Conservation (phyloP, 192 early-diverging fungal species). For the Linnemannia exigua region DNA sequence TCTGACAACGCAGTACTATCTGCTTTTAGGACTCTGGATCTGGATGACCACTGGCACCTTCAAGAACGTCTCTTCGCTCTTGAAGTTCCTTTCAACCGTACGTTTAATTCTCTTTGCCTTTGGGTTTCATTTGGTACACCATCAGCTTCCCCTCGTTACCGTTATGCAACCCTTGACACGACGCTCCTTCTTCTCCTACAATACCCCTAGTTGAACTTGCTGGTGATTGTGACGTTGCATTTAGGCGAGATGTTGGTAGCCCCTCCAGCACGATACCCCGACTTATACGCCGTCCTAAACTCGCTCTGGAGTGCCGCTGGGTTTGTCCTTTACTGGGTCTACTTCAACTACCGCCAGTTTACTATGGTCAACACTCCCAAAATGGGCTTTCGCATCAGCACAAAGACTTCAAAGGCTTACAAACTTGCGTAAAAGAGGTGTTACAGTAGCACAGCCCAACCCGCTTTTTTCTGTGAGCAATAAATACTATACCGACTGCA, state of each 20-base stretch:
- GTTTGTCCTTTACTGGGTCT: constrained; percentile 76
- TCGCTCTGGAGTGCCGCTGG: constrained; percentile 74
- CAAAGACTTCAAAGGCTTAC: constrained; percentile 17
- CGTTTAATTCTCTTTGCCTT: constrained; percentile 20
- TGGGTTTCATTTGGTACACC: not conserved
- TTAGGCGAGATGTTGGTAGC: constrained; percentile 68
- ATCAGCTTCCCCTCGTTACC: not conserved
- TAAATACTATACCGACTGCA: too few relatives aligned
- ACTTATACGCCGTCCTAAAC: constrained; percentile 88
- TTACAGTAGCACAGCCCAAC: too few relatives aligned
- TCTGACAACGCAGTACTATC: constrained; percentile 78
- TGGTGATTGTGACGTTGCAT: constrained; percentile 63
- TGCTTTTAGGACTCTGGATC: constrained; percentile 83
- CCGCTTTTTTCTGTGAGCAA: too few relatives aligned
- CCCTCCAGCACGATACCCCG: constrained; percentile 82
- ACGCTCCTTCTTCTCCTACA: too few relatives aligned
- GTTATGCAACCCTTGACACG: not conserved
- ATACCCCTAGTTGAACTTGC: constrained; percentile 9
- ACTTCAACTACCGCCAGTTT: constrained; percentile 82
- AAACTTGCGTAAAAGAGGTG: not conserved
- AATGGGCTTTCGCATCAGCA: constrained; percentile 32
- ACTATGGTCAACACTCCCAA: constrained; percentile 40
- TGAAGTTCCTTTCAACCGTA: constrained; percentile 50
- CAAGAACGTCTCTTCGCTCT: constrained; percentile 14
- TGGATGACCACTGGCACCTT: constrained; percentile 59